Evolutionary conservation across 108 stramenopile genomes (phyloP), one percentile per base, ranked within the genome.

Genomic region (Aurantiochytrium sp.): DNA sequence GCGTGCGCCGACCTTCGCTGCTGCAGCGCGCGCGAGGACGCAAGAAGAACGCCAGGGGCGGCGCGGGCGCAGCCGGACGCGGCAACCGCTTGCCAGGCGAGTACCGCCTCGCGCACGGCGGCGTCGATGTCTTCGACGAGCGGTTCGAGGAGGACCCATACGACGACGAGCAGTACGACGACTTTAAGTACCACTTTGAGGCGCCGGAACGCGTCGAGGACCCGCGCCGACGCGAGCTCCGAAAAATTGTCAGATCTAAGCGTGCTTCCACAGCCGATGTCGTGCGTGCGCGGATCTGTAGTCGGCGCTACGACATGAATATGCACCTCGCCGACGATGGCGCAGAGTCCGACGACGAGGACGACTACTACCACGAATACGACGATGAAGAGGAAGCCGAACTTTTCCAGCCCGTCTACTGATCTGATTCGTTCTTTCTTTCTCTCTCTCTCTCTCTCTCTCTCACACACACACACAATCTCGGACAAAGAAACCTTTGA

Each of bases 271-370:
- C 73, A 5, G 49, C 12, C 19, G 73, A 83, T 23, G 73, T 83
- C n/a, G 45, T 83, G 73, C 44, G 51, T 10, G 73, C 73, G 23
- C 73, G 73, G 1, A 53, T 83, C 73, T 51, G 73, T 16, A 83
- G 73, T 53, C 73, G 73, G 16, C 73, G 73, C 73, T 83, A 45
- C 51, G 73, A 83, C 51, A 47, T 83, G 49, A 83, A 83, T n/a
- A 83, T 83, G 73, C 73, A 83, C 28, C 51, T 83, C 10, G 73
- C n/a, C n/a, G 73, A 83, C 73, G 73, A 83, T 23, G 73, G 51
- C 23, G 73, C 10, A 6, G 73, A 83, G 28, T 51, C 49, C 51
- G 73, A 83, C n/a, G 73, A 83, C 64, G 64, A 69, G 73, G 73
- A 83, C 44, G 51, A 83, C 5, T 25, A 53, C 51, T 5, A n/a